A percentile compares a stretch with the other conserved stretches of the same genome.
These are phyloP conservation scores for Globisporangium radiosum DNA, from an alignment of 352 stramenopile genomes.

Conservation along the genomic window DNA sequence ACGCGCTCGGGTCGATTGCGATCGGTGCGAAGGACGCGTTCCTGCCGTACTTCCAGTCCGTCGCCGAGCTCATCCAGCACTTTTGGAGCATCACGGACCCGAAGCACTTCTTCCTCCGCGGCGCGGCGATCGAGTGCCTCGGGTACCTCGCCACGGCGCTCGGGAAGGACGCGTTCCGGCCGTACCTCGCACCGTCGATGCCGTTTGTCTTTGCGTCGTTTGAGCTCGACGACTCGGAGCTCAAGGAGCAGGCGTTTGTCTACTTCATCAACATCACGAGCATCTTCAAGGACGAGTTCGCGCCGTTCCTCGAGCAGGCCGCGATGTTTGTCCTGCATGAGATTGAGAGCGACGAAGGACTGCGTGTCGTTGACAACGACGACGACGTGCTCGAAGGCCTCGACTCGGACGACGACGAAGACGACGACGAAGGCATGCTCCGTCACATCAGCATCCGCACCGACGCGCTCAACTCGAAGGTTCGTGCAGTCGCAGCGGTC, in stretches of 20 bases:
- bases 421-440: constrained; percentile 59
- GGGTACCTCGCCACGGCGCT: constrained; percentile 97
- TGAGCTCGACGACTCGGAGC: constrained; percentile 90
- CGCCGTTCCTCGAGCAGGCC: constrained; percentile 85
- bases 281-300: constrained; percentile 97
- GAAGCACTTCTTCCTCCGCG: constrained; percentile 91
- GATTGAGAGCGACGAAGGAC: constrained; percentile 73
- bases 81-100: constrained; percentile 92
- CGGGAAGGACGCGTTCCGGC: constrained; percentile 92
- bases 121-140: constrained; percentile 96
- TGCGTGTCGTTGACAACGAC: constrained; percentile 66
- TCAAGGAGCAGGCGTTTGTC: constrained; percentile 97
- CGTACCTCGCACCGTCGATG: constrained; percentile 93
- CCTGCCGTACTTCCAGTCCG: constrained; percentile 91
- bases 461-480: constrained; percentile 80
- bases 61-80: constrained; percentile 78
- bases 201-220: constrained; percentile 92
- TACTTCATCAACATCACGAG: constrained; percentile 98
- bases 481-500: constrained; percentile 73
- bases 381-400: constrained; percentile 64
- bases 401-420: constrained; percentile 74
- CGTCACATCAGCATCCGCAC: constrained; percentile 85
- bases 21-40: constrained; percentile 97
- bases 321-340: constrained; percentile 62
- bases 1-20: constrained; percentile 94